These are phyloP conservation scores for Lactarius tabidus DNA, from an alignment of 768 basidiomycete species.

Conservation along the genomic window DNA sequence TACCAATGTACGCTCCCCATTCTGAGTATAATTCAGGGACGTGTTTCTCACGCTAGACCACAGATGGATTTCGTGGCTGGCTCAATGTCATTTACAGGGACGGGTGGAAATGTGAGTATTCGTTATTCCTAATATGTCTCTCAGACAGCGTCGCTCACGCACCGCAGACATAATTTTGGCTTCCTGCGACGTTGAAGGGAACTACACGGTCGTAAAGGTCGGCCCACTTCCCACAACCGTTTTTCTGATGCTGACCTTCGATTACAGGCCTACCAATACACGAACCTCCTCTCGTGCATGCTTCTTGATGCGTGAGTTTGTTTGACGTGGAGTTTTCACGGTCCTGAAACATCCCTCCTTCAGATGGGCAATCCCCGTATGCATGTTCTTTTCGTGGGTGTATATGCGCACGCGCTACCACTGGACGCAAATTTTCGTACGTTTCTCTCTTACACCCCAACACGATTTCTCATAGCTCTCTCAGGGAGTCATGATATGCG, in stretches of 20 bases:
- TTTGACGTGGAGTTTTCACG: neutral
- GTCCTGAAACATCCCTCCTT: slow-evolving; percentile 1
- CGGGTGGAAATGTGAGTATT: slow-evolving; percentile 79
- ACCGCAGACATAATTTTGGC: slow-evolving; percentile 69
- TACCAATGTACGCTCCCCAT: slow-evolving; percentile 60
- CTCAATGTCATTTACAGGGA: slow-evolving; percentile 63
- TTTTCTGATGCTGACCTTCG: slow-evolving; percentile 1
- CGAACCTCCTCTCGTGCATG: slow-evolving; percentile 85
- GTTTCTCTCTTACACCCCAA: slow-evolving; percentile 27
- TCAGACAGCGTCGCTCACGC: neutral
- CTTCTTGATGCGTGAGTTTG: slow-evolving; percentile 74
- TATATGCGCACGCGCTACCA: slow-evolving; percentile 79
- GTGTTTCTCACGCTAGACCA: neutral
- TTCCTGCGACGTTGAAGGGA: slow-evolving; percentile 81
- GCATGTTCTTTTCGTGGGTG: slow-evolving; percentile 77
- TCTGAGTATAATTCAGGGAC: neutral
- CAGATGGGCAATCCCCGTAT: slow-evolving; percentile 87
- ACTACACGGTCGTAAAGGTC: slow-evolving; percentile 80
- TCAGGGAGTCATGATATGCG: slow-evolving; percentile 69
- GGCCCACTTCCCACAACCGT: slow-evolving; percentile 1
- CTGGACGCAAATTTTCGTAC: slow-evolving; percentile 76
- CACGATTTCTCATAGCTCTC: neutral
- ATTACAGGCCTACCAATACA: slow-evolving; percentile 73
- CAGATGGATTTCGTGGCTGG: slow-evolving; percentile 87
- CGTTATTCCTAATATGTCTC: neutral